phyloP scores from a whole-genome alignment of 208 protist genomes.

The Leishmania tarentolae region DNA sequence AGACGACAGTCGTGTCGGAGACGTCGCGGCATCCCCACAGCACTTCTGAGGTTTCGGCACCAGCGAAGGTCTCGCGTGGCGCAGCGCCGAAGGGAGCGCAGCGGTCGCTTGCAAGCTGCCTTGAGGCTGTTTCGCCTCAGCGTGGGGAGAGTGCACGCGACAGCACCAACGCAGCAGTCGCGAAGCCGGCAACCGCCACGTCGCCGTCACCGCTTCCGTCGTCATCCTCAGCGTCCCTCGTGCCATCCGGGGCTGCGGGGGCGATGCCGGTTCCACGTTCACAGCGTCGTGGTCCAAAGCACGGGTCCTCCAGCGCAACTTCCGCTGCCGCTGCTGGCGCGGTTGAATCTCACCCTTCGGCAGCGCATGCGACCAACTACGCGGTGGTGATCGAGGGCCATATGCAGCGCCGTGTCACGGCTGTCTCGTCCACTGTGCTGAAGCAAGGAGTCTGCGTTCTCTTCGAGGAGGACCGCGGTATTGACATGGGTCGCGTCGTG shows the following conservation, averaged over 20 bases:
- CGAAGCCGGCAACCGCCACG: background rate
- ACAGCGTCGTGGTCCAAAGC: conserved; percentile 12
- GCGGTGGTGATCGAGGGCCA: conserved; percentile 58
- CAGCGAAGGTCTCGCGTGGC: background rate
- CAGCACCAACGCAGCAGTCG: background rate
- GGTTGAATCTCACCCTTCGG: background rate
- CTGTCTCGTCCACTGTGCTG: conserved; percentile 28
- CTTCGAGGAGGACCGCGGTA: conserved; percentile 79
- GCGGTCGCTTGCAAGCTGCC: conserved; percentile 31
- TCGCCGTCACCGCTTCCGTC: background rate
- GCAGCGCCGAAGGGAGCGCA: conserved; percentile 19
- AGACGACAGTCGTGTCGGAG: conserved; percentile 1
- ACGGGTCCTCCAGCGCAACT: background rate
- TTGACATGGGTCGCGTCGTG: conserved; percentile 78
- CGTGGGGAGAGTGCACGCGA: background rate
- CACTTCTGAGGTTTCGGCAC: background rate
- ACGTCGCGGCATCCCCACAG: background rate
- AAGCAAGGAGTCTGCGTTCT: conserved; percentile 61
- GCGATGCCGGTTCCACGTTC: conserved; percentile 29
- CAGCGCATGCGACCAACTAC: conserved; percentile 17
- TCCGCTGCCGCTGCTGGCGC: conserved; percentile 2
- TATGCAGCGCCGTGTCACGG: conserved; percentile 32
- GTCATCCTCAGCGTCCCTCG: conserved; percentile 1
- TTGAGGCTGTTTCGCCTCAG: conserved; percentile 25
- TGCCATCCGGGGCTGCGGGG: conserved; percentile 4